Percentiles rank a stretch among this genome's conserved stretches.
Conservation (phyloP, 2,329 filamentous ascomycete species). For the Tolypocladium inflatum region DNA sequence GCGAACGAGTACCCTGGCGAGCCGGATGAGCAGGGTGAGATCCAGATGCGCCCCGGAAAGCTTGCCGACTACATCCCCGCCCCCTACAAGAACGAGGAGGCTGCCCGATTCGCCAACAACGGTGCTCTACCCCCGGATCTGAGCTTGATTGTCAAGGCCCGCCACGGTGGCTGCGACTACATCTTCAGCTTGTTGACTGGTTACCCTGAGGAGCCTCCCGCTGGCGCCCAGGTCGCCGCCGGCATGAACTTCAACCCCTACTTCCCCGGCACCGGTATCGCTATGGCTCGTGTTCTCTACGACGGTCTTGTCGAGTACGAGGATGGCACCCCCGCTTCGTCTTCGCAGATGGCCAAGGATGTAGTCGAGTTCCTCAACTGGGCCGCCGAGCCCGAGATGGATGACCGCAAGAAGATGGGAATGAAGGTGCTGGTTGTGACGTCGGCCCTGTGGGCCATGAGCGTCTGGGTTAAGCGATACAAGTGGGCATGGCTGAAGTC, state of each 20-base stretch:
- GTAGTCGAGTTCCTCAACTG: constrained; percentile 99
- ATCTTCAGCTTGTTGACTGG: constrained; percentile 95
- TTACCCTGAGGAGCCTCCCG: constrained; percentile 92
- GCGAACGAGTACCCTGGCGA: constrained; percentile 98
- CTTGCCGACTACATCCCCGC: constrained; percentile 91
- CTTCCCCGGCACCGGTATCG: constrained; percentile 98
- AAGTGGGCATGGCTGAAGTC: constrained; percentile 98
- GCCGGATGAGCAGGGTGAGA: constrained; percentile 95
- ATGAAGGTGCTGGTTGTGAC: constrained; percentile 86
- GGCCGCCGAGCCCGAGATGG: constrained; percentile 98
- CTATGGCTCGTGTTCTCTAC: constrained; percentile 97
- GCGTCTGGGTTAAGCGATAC: constrained; percentile 98
- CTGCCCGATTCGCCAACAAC: constrained; percentile 94
- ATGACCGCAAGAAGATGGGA: constrained; percentile 99
- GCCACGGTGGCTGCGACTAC: constrained; percentile 97
- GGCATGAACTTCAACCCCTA: constrained; percentile 99
- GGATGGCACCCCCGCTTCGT: constrained; percentile 85
- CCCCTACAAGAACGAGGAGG: constrained; percentile 99
- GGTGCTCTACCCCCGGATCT: constrained; percentile 96
- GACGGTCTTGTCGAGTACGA: constrained; percentile 98
- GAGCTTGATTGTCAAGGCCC: constrained; percentile 92
- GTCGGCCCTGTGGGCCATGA: constrained; percentile 71
- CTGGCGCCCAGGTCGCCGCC: constrained; percentile 72
- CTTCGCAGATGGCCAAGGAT: constrained; percentile 99
- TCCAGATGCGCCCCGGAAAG: constrained; percentile 97